phyloP scores from a whole-genome alignment of 2,329 filamentous ascomycete genomes.

The Bretziella fagacearum region DNA sequence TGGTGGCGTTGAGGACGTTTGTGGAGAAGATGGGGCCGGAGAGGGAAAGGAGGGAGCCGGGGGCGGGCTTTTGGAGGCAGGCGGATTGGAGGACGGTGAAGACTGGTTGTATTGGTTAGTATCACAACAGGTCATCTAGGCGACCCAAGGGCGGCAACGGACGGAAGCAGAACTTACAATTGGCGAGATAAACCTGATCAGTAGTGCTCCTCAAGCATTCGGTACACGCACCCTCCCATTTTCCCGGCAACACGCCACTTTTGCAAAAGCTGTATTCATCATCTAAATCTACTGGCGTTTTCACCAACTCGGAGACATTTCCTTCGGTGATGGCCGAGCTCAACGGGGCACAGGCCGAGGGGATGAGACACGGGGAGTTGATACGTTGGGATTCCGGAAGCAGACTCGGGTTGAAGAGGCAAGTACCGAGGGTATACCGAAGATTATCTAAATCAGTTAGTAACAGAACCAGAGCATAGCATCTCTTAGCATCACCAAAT shows the following conservation, averaged over 20 bases:
- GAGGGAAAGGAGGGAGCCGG: slow-evolving; percentile 25
- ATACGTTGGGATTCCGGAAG: slow-evolving; percentile 20
- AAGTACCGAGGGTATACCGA: slow-evolving; percentile 31
- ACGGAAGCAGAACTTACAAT: slow-evolving; percentile 26
- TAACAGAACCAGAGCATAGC: neutral
- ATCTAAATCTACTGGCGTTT: slow-evolving; percentile 12
- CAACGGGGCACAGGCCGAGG: slow-evolving; percentile 26
- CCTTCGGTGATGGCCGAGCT: slow-evolving; percentile 24
- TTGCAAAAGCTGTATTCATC: slow-evolving; percentile 27
- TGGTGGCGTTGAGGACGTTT: slow-evolving; percentile 24
- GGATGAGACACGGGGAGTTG: slow-evolving; percentile 28
- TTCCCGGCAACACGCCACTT: slow-evolving; percentile 19
- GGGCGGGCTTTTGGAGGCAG: slow-evolving; percentile 28
- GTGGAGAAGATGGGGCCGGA: slow-evolving; percentile 28
- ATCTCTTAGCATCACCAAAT: neutral
- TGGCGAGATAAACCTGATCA: slow-evolving; percentile 28
- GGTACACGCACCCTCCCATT: slow-evolving; percentile 24
- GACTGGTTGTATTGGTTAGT: slow-evolving; percentile 22
- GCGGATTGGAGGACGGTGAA: slow-evolving; percentile 31
- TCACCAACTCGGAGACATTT: slow-evolving; percentile 16
- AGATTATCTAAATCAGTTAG: slow-evolving; percentile 30
- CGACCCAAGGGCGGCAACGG: too few relatives aligned
- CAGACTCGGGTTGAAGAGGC: slow-evolving; percentile 25
- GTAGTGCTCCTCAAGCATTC: slow-evolving; percentile 27
- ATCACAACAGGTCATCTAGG: neutral